Evolutionary conservation across 2,329 filamentous ascomycete species (phyloP).

Genomic region (Clonostachys rosea): DNA sequence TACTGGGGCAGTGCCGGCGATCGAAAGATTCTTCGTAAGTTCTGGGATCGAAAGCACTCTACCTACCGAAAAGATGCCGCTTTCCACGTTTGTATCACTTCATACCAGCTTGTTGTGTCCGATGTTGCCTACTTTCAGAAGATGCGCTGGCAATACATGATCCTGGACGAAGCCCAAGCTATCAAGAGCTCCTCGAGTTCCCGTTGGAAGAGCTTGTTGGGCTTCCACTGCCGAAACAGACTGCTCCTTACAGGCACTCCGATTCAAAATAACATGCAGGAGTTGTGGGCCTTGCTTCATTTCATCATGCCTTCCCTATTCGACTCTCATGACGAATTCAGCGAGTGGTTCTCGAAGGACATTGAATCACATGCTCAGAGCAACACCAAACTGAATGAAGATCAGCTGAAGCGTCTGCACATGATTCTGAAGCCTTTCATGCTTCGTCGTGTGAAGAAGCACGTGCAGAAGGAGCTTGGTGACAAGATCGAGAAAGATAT

Average conservation of each 20-base stretch:
- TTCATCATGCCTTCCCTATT: constrained; percentile 99
- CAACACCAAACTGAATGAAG: constrained; percentile 99
- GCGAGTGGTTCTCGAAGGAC: constrained; percentile 91
- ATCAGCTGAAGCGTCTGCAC: constrained; percentile 92
- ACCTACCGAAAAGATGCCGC: constrained; percentile 91
- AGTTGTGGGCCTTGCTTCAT: constrained; percentile 94
- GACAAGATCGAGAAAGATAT: constrained; percentile 98
- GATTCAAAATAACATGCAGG: constrained; percentile 99
- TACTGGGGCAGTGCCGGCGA: constrained; percentile 97
- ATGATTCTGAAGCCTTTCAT: constrained; percentile 99
- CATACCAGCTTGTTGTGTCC: constrained; percentile 93
- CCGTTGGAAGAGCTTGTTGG: constrained; percentile 91
- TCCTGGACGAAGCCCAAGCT: constrained; percentile 95
- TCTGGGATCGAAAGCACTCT: constrained; percentile 97
- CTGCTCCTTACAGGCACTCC: constrained; percentile 92
- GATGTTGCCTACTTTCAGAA: constrained; percentile 98
- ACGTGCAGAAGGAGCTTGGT: constrained; percentile 96
- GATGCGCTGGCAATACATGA: constrained; percentile 99
- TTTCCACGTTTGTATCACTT: constrained; percentile 95
- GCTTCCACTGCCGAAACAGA: constrained; percentile 93
- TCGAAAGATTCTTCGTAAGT: constrained; percentile 93
- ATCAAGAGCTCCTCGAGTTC: constrained; percentile 98
- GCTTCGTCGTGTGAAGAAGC: constrained; percentile 98
- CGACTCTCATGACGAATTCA: constrained; percentile 89
- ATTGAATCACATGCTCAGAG: constrained; percentile 98